phyloP scores from a whole-genome alignment of 2,329 filamentous ascomycete species.

The Pleoardoris graminearum region DNA sequence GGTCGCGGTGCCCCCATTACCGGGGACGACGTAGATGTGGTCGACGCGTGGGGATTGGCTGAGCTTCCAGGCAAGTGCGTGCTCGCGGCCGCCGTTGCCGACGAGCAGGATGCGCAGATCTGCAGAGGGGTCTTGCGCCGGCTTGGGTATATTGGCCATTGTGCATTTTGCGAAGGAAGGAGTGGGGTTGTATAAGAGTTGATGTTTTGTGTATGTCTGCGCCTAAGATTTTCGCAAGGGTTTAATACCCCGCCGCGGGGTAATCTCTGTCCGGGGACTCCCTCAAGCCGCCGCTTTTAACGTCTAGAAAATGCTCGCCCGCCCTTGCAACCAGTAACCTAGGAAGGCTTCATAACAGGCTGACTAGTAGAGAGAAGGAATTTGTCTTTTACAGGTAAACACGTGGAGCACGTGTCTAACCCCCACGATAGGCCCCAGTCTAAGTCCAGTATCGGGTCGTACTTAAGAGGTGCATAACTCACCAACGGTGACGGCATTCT shows the following conservation, averaged over 20 bases:
- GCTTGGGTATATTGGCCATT: background rate
- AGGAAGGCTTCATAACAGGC: no score
- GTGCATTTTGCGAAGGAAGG: background rate
- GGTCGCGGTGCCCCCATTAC: constrained; percentile 77
- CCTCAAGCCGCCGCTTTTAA: no score
- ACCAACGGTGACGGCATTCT: no score
- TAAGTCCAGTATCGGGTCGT: no score
- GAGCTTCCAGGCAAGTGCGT: constrained; percentile 93
- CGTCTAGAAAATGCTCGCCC: no score
- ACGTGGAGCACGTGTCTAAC: no score
- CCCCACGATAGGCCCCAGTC: no score
- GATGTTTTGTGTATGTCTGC: background rate
- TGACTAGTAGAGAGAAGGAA: no score
- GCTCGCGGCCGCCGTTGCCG: constrained; percentile 92
- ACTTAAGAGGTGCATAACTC: no score
- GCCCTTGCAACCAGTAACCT: no score
- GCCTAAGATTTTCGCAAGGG: background rate
- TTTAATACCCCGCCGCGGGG: constrained; percentile 5
- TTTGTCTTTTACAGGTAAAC: no score
- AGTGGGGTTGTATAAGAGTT: background rate
- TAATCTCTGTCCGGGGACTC: no score
- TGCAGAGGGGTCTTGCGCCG: constrained; percentile 9
- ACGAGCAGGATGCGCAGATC: constrained; percentile 69
- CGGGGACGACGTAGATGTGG: constrained; percentile 69
- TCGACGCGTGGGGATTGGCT: constrained; percentile 78